Evolutionary conservation across 1,284 basidiomycete species (phyloP), one percentile per base, ranked within the genome.

Genomic region (Moesziomyces sp.): DNA sequence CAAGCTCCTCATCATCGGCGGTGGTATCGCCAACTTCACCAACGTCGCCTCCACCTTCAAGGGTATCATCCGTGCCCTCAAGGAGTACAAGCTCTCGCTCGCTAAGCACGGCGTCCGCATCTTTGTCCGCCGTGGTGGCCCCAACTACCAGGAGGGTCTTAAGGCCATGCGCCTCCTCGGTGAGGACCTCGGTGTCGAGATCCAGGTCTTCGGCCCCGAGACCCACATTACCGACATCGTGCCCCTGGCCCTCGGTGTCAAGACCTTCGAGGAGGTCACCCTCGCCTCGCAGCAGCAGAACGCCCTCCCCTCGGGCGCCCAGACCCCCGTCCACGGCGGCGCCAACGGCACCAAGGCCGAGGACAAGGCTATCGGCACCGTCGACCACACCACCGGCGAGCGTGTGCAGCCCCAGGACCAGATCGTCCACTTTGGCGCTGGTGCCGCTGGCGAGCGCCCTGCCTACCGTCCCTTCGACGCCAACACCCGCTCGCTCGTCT

Each of bases 11-110:
- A 97, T 99, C 89, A 97, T 99, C 77, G 97, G 96, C 86, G 97
- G 97, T 88, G 96, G 96, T 87, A 97, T 98, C 77, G 96, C 96
- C 87, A 99, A 99, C 90, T 99, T 99, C 87, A 98, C 95, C 85
- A 98, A 99, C 85, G 95, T 99, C 79, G 96, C 96, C 44, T 92
- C 96, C 18, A 99, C 96, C 73, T 99, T 99, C 91, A 98, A 98
- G 89, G 96, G 96, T 78, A 99, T 98, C 88, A 98, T 99, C 85
- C 93, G 91, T 67, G 96, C 96, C 21, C 89, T 99, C 80, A 93
- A 97, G 88, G 92, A 94, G 86, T 94, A 90, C 90, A 93, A 95
- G 88, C 48, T 64, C 8, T 47, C 72, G 24, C 74, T 83, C 23
- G 69, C 75, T 58, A 76, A 78, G 60, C 68, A 83, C 79, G 67